These are phyloP conservation scores for Quercus phellos DNA, from an alignment of 331 rosid species.

Conservation along the genomic window DNA sequence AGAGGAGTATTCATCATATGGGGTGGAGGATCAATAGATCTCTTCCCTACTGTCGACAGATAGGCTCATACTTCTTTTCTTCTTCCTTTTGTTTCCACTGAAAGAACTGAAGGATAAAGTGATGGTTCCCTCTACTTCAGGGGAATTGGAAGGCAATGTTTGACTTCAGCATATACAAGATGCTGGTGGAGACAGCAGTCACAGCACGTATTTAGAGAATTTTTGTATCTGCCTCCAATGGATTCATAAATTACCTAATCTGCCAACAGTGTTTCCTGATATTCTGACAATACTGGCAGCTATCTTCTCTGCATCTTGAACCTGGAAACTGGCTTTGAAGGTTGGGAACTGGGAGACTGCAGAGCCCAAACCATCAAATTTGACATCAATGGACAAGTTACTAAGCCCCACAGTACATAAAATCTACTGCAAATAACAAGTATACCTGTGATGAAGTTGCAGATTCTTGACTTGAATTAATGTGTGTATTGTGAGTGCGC, in stretches of 20 bases:
- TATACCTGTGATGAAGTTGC: constrained; percentile 35
- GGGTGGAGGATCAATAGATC: too few species aligned
- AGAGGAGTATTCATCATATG: too few species aligned
- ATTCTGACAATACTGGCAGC: neutral
- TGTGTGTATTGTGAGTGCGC: constrained; percentile 28
- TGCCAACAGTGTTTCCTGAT: constrained; percentile 2
- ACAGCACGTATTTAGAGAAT: neutral
- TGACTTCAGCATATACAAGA: neutral
- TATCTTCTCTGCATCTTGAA: constrained; percentile 89
- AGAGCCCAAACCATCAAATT: constrained; percentile 5
- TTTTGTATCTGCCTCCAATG: neutral
- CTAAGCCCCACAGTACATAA: neutral
- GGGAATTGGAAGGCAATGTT: too few species aligned
- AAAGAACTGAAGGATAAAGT: too few species aligned
- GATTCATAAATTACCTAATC: constrained; percentile 7
- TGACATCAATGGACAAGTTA: constrained; percentile 14
- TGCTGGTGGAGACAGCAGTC: neutral
- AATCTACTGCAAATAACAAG: neutral
- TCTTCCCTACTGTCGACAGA: too few species aligned
- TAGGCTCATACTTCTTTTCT: too few species aligned
- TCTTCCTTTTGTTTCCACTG: too few species aligned
- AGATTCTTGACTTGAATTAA: constrained; percentile 23
- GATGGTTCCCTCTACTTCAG: too few species aligned
- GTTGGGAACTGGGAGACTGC: constrained; percentile 55
- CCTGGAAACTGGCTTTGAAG: constrained; percentile 80